Conservation (phyloP, 2,329 filamentous ascomycete species). For the Exophiala sp. region DNA sequence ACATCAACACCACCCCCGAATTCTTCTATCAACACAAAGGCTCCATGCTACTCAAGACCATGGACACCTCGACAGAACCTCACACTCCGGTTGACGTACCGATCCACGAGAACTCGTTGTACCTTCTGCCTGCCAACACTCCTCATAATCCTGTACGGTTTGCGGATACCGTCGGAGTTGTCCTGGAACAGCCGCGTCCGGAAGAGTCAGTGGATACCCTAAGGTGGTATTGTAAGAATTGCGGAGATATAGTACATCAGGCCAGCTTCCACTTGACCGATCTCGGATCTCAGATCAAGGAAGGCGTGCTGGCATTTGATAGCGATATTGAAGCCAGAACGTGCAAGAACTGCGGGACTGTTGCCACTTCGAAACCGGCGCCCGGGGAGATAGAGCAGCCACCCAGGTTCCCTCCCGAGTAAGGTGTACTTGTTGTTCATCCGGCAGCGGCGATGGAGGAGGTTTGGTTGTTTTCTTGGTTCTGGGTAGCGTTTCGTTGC, state of each 20-base stretch:
- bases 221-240: slow-evolving; percentile 83
- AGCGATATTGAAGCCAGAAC: slow-evolving; percentile 65
- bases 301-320: slow-evolving; percentile 79
- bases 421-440: slow-evolving; percentile 3
- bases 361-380: slow-evolving; percentile 58
- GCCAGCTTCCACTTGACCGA: slow-evolving; percentile 83
- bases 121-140: slow-evolving; percentile 87
- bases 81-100: slow-evolving; percentile 73
- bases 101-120: slow-evolving; percentile 91
- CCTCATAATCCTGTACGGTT: slow-evolving; percentile 95
- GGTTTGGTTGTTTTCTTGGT: background rate
- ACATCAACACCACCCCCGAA: slow-evolving; percentile 93
- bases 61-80: slow-evolving; percentile 59
- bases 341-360: slow-evolving; percentile 70
- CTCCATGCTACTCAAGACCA: slow-evolving; percentile 88
- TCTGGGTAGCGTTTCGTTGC: background rate
- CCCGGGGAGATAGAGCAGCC: slow-evolving; percentile 45
- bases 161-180: slow-evolving; percentile 87
- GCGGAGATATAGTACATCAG: slow-evolving; percentile 74
- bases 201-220: slow-evolving; percentile 68
- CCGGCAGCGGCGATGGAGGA: slow-evolving; percentile 8
- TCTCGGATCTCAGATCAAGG: slow-evolving; percentile 91
- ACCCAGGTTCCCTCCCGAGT: slow-evolving; percentile 33
- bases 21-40: slow-evolving; percentile 98
- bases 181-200: slow-evolving; percentile 81